Conservation (phyloP, 495 filamentous ascomycete genomes). For the Peziza echinospora region DNA sequence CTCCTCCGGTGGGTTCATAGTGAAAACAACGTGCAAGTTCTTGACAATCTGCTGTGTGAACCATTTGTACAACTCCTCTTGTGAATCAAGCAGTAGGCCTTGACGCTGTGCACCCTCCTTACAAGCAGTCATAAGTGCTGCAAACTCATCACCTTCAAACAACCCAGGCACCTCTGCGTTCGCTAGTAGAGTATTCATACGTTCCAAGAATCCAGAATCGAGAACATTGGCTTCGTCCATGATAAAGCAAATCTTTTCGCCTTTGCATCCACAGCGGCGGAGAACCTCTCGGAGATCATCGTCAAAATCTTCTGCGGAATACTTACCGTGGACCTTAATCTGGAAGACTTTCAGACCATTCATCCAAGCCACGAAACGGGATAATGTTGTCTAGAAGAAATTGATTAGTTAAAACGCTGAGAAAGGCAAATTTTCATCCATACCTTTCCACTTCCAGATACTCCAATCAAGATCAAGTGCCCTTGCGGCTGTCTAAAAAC, state of each 20-base stretch:
- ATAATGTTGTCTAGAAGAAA: conserved; percentile 52
- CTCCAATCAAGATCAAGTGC: conserved; percentile 92
- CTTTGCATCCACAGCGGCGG: conserved; percentile 83
- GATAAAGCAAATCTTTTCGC: conserved; percentile 98
- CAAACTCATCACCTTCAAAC: conserved; percentile 92
- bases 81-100: conserved; percentile 80
- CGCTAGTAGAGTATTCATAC: conserved; percentile 95
- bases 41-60: conserved; percentile 98
- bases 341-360: conserved; percentile 97
- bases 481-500: conserved; percentile 97
- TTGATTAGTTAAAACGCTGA: conserved; percentile 4
- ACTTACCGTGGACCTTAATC: conserved; percentile 98
- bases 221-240: conserved; percentile 99
- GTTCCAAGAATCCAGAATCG: conserved; percentile 92
- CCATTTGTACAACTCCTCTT: conserved; percentile 98
- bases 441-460: conserved; percentile 81
- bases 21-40: conserved; percentile 97
- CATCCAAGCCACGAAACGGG: conserved; percentile 98
- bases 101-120: conserved; percentile 95
- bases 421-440: background rate
- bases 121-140: conserved; percentile 91
- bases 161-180: conserved; percentile 96
- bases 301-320: conserved; percentile 96
- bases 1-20: conserved; percentile 98
- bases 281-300: conserved; percentile 89